Evolutionary conservation across 768 basidiomycete genomes (phyloP).

Genomic region (Serendipita sp.): DNA sequence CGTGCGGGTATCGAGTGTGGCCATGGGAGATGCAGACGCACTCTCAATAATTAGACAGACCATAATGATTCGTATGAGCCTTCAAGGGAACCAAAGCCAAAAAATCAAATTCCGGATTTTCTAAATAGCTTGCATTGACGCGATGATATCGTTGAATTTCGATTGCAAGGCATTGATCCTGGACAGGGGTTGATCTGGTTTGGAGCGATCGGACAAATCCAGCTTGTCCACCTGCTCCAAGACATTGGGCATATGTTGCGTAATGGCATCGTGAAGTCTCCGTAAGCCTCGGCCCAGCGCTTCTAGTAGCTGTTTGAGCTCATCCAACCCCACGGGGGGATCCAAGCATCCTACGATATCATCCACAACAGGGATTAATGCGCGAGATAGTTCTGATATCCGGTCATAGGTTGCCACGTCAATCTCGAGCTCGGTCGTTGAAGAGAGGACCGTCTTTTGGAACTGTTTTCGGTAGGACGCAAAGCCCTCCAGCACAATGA

Average conservation of each 20-base stretch:
- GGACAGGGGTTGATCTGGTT: too few species aligned
- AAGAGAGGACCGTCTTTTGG: background rate
- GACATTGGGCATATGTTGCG: background rate
- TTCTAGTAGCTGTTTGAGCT: background rate
- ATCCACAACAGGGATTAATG: background rate
- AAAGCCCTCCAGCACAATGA: background rate
- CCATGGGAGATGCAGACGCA: too few species aligned
- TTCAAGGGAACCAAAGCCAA: too few species aligned
- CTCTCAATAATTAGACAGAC: too few species aligned
- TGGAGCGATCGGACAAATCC: too few species aligned
- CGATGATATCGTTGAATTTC: too few species aligned
- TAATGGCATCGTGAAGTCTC: background rate
- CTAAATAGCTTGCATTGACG: too few species aligned
- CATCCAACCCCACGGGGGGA: background rate
- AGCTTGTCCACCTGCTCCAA: too few species aligned
- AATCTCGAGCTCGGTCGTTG: background rate
- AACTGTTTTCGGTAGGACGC: background rate
- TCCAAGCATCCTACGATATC: slow-evolving; percentile 1
- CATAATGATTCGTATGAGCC: too few species aligned
- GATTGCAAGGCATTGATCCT: too few species aligned
- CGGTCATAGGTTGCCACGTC: background rate
- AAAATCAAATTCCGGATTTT: too few species aligned
- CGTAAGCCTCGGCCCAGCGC: background rate
- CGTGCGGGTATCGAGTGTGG: too few species aligned
- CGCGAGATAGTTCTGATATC: background rate